phyloP scores from a whole-genome alignment of 2,329 filamentous ascomycete genomes.

The Venturia nashicola region DNA sequence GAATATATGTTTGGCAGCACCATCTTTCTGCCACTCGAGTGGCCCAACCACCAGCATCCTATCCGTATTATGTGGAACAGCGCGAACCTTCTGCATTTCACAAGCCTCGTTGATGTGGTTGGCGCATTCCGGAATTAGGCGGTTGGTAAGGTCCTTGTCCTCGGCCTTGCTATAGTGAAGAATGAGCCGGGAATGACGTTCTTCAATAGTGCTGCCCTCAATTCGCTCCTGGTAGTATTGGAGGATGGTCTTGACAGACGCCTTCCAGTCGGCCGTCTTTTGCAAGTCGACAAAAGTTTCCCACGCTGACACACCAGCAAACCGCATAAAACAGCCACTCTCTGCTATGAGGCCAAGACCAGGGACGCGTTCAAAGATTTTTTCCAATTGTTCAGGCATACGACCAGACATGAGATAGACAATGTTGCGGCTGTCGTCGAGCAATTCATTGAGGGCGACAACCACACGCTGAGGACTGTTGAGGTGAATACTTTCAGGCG shows the following conservation, averaged over 20 bases:
- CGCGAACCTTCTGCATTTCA: conserved; percentile 70
- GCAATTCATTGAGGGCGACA: conserved; percentile 68
- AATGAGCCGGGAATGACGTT: conserved; percentile 80
- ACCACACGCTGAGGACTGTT: conserved; percentile 78
- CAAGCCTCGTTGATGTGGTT: conserved; percentile 94
- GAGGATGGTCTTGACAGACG: conserved; percentile 69
- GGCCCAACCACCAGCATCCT: conserved; percentile 76
- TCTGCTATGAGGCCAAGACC: conserved; percentile 84
- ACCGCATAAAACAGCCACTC: conserved; percentile 82
- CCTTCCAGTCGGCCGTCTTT: conserved; percentile 67
- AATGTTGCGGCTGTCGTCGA: conserved; percentile 67
- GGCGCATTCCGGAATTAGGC: conserved; percentile 79
- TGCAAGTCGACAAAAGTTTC: conserved; percentile 61
- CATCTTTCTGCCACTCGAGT: conserved; percentile 75
- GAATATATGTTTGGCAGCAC: conserved; percentile 65
- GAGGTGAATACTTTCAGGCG: conserved; percentile 71
- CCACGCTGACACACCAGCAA: conserved; percentile 59
- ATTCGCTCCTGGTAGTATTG: conserved; percentile 84
- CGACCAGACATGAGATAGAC: conserved; percentile 92
- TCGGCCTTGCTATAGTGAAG: conserved; percentile 74
- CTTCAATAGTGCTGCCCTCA: conserved; percentile 76
- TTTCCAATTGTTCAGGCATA: conserved; percentile 76
- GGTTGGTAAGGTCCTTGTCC: conserved; percentile 60
- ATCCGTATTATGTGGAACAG: conserved; percentile 54
- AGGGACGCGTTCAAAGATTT: conserved; percentile 71